A percentile compares a stretch with the other conserved stretches of the same genome.
phyloP scores from a whole-genome alignment of 306 rosid genomes.

The Quercus robur region DNA sequence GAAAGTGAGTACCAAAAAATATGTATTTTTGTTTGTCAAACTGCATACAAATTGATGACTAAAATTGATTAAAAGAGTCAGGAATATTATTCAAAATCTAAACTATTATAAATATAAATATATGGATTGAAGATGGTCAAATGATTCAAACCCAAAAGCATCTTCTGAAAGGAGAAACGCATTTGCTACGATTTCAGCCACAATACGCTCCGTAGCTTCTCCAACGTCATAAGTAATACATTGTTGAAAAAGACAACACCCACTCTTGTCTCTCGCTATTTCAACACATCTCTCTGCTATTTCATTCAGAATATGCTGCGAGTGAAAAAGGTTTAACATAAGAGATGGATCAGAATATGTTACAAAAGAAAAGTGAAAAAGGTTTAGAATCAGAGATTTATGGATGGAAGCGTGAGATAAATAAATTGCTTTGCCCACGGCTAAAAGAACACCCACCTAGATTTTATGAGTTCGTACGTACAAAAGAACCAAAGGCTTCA shows the following conservation, averaged over 20 bases:
- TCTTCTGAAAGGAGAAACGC: constrained; percentile 25
- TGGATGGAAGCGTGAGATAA: no score
- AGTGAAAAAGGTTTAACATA: not conserved
- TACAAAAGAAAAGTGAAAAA: not conserved
- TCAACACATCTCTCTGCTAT: constrained; percentile 14
- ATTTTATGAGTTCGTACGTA: no score
- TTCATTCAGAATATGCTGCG: constrained; percentile 22
- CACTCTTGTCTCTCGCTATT: constrained; percentile 25
- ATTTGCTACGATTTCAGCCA: not conserved
- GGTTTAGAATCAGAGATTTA: not conserved
- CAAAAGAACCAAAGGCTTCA: no score
- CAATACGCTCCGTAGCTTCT: not conserved
- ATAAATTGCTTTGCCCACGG: no score
- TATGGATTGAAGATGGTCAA: not conserved
- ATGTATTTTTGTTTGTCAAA: no score
- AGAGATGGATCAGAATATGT: no score
- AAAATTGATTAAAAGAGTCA: no score
- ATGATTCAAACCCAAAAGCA: constrained; percentile 35
- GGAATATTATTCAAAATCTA: not conserved
- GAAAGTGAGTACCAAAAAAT: no score
- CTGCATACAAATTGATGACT: no score
- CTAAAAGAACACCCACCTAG: no score
- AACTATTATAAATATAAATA: not conserved
- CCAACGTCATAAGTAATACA: not conserved
- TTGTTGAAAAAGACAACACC: constrained; percentile 30